Evolutionary conservation across 2,329 filamentous ascomycete species (phyloP).

Genomic region (Stachybotrys elegans): DNA sequence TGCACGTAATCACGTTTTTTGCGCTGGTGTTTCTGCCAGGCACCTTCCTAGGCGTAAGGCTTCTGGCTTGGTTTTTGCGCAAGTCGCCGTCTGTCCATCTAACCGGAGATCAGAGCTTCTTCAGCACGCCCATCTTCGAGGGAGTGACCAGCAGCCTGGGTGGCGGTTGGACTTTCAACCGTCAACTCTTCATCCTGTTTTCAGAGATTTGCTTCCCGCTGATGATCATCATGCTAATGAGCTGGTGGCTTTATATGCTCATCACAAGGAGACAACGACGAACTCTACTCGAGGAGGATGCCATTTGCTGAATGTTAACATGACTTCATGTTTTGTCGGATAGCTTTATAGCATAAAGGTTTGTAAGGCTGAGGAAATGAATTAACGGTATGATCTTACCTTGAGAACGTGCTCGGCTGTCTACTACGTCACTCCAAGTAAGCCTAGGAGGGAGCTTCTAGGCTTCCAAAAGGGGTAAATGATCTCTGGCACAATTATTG

Average conservation of each 20-base stretch:
- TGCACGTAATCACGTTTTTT: slow-evolving; percentile 25
- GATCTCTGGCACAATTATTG: too few relatives aligned
- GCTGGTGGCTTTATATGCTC: background rate
- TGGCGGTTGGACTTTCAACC: background rate
- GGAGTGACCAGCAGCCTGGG: background rate
- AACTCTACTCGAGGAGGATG: too few relatives aligned
- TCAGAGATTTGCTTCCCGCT: background rate
- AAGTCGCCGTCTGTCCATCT: slow-evolving; percentile 5
- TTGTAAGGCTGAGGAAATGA: too few relatives aligned
- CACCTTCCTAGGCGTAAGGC: slow-evolving; percentile 22
- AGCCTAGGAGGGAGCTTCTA: too few relatives aligned
- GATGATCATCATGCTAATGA: background rate
- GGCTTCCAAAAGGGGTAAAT: too few relatives aligned
- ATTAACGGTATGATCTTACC: too few relatives aligned
- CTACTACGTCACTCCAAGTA: too few relatives aligned
- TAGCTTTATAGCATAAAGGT: too few relatives aligned
- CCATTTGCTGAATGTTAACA: too few relatives aligned
- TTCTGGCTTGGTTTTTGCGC: background rate
- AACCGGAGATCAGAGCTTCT: slow-evolving; percentile 18
- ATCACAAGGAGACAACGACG: too few relatives aligned
- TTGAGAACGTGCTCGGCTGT: too few relatives aligned
- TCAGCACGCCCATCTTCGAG: slow-evolving; percentile 17
- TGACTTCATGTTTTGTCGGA: too few relatives aligned
- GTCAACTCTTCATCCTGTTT: background rate
- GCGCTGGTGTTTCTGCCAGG: slow-evolving; percentile 24